Conservation (phyloP, 495 filamentous ascomycete species). For the Penicillium malachiteum region DNA sequence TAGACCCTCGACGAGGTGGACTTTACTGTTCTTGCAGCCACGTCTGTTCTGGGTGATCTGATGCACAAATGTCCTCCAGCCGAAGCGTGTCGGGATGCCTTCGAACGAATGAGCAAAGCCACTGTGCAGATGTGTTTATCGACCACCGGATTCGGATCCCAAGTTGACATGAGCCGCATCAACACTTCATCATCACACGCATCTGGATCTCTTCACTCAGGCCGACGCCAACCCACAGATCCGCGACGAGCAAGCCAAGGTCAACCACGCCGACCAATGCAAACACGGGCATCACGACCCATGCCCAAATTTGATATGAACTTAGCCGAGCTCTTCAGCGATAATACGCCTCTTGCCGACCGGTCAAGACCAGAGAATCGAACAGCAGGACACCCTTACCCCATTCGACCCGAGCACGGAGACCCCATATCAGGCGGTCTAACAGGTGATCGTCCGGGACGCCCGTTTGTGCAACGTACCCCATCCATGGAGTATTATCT, state of each 20-base stretch:
- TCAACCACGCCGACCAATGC: slow-evolving; percentile 26
- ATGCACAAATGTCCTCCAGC: slow-evolving; percentile 78
- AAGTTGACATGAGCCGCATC: slow-evolving; percentile 34
- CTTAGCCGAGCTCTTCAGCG: slow-evolving; percentile 51
- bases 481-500: slow-evolving; percentile 42
- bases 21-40: slow-evolving; percentile 92
- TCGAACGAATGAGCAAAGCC: slow-evolving; percentile 92
- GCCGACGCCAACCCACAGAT: slow-evolving; percentile 28
- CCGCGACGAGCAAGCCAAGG: slow-evolving; percentile 23
- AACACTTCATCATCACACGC: slow-evolving; percentile 16
- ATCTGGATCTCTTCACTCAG: slow-evolving; percentile 17
- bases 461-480: slow-evolving; percentile 30
- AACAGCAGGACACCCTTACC: slow-evolving; percentile 15
- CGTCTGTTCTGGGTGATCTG: slow-evolving; percentile 76
- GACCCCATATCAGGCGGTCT: slow-evolving; percentile 30
- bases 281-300: slow-evolving; percentile 36
- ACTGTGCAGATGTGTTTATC: slow-evolving; percentile 88
- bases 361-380: slow-evolving; percentile 22
- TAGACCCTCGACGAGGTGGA: slow-evolving; percentile 94
- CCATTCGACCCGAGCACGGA: slow-evolving; percentile 24
- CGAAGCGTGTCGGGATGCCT: slow-evolving; percentile 86
- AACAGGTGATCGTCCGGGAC: slow-evolving; percentile 22
- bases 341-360: slow-evolving; percentile 26
- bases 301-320: slow-evolving; percentile 65
- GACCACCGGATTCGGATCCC: slow-evolving; percentile 74